phyloP scores from a whole-genome alignment of 164 flowering plant species.

The Litsea cubeba region DNA sequence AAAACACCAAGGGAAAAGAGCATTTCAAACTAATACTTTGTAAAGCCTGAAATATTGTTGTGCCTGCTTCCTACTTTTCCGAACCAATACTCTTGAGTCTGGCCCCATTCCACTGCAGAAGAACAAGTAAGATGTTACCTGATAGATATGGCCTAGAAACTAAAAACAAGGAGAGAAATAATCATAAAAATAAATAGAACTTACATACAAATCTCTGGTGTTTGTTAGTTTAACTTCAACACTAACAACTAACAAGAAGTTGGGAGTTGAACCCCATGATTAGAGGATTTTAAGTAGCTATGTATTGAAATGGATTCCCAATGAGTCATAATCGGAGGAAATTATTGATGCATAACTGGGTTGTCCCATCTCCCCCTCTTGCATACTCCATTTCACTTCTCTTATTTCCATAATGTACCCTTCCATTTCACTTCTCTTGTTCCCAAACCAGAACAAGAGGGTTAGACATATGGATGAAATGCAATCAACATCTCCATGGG shows the following conservation, averaged over 20 bases:
- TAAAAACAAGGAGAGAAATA: neutral
- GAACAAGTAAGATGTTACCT: neutral
- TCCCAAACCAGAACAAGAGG: too few species aligned
- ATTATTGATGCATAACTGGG: too few species aligned
- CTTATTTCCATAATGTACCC: too few species aligned
- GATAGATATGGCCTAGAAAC: neutral
- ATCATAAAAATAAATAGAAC: neutral
- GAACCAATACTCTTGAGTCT: conserved; percentile 85
- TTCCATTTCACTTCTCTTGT: too few species aligned
- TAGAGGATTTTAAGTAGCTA: too few species aligned
- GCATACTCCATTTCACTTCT: too few species aligned
- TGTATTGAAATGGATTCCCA: too few species aligned
- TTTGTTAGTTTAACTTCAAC: neutral
- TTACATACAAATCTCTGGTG: neutral
- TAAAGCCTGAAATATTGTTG: conserved; percentile 79
- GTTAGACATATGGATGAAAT: too few species aligned
- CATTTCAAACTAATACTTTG: conserved; percentile 39
- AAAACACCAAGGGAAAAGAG: neutral
- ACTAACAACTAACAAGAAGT: neutral
- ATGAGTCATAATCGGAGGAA: too few species aligned
- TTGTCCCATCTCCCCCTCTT: too few species aligned
- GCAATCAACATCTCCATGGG: too few species aligned
- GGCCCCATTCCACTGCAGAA: conserved; percentile 96
- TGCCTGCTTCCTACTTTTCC: conserved; percentile 97
- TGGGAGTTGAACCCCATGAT: too few species aligned